Evolutionary conservation across 352 stramenopile genomes (phyloP).

Genomic region (Globisporangium apiculatum): DNA sequence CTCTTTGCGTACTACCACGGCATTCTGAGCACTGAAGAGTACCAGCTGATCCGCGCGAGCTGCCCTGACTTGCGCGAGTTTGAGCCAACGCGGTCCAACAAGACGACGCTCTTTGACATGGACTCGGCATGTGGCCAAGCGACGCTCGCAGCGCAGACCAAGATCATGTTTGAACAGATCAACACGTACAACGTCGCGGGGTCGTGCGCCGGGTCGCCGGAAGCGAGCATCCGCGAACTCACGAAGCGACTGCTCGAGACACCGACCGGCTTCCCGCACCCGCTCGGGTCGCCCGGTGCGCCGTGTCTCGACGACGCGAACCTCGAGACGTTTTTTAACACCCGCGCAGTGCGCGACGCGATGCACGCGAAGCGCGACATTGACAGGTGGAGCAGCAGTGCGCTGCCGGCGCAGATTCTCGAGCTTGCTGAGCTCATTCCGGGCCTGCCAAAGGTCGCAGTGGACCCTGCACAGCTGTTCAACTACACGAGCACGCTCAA

Average conservation of each 20-base stretch:
- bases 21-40: conserved; percentile 57
- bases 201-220: conserved; percentile 11
- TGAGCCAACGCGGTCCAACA: conserved; percentile 14
- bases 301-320: conserved; percentile 17
- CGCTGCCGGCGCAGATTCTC: conserved; percentile 10
- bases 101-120: conserved; percentile 6
- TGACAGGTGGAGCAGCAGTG: conserved; percentile 6
- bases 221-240: conserved; percentile 10
- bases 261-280: conserved; percentile 8
- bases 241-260: conserved; percentile 16
- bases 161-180: conserved; percentile 9
- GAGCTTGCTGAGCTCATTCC: conserved; percentile 10
- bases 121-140: conserved; percentile 9
- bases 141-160: conserved; percentile 1
- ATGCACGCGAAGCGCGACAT: conserved; percentile 34
- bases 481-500: conserved; percentile 12
- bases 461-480: conserved; percentile 14
- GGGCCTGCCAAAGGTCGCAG: conserved; percentile 4
- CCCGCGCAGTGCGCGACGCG: conserved; percentile 34
- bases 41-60: conserved; percentile 36
- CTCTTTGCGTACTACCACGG: conserved; percentile 81
- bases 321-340: conserved; percentile 43
- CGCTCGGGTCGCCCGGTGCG: conserved; percentile 24
- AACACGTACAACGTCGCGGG: conserved; percentile 24
- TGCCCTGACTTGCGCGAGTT: conserved; percentile 48